phyloP scores from a whole-genome alignment of 2,329 filamentous ascomycete species.

The Diaporthe citrichinensis region DNA sequence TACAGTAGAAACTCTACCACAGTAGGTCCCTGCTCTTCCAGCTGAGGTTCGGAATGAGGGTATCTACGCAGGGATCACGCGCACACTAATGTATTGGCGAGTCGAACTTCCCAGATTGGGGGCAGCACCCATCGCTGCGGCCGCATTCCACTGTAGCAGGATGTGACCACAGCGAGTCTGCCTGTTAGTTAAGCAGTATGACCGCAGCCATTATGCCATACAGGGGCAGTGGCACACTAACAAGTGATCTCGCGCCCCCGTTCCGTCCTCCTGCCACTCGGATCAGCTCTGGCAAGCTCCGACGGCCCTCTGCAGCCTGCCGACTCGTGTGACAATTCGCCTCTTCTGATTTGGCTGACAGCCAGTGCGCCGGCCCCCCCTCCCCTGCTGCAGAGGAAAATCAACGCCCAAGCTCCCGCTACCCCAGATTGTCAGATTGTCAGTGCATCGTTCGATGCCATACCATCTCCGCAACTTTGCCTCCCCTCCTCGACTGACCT shows the following conservation, averaged over 20 bases:
- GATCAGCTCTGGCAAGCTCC: constrained; percentile 10
- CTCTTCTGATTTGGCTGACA: constrained; percentile 34
- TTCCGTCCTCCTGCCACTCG: neutral
- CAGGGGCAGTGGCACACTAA: neutral
- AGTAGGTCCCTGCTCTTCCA: neutral
- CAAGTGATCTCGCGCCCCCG: neutral
- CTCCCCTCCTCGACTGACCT: constrained; percentile 39
- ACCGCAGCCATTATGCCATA: too few relatives aligned
- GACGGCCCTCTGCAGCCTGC: constrained; percentile 16
- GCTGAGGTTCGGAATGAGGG: neutral
- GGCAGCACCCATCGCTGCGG: neutral
- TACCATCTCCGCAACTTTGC: constrained; percentile 37
- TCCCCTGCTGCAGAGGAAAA: constrained; percentile 24
- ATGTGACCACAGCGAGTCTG: neutral
- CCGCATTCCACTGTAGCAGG: neutral
- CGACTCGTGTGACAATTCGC: constrained; percentile 39
- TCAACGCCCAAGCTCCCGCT: constrained; percentile 30
- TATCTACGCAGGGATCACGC: neutral
- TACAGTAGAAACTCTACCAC: neutral
- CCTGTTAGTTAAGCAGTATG: neutral
- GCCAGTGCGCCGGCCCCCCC: neutral
- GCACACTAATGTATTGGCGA: neutral
- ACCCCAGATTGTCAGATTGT: constrained; percentile 41
- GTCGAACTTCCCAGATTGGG: neutral
- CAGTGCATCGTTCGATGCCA: constrained; percentile 40